These are phyloP conservation scores for Actinomortierella ambigua DNA, from an alignment of 371 early-diverging fungal species.

Conservation along the genomic window DNA sequence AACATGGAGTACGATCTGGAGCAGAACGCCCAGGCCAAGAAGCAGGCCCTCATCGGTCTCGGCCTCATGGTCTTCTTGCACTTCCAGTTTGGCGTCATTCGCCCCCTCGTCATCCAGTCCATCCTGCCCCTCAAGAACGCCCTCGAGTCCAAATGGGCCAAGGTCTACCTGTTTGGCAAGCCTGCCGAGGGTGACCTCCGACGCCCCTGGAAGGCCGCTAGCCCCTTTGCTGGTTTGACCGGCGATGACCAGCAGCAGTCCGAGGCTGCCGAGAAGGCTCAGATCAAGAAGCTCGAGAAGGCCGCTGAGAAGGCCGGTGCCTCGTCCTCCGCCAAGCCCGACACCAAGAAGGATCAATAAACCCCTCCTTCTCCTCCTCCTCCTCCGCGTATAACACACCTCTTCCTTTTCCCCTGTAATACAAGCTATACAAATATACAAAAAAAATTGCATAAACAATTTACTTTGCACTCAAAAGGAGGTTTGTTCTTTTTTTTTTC, in stretches of 20 bases:
- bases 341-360: constrained; percentile 57
- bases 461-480: not conserved
- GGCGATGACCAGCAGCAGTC: constrained; percentile 48
- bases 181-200: constrained; percentile 78
- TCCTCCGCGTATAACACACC: no score
- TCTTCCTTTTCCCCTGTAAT: no score
- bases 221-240: constrained; percentile 69
- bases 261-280: constrained; percentile 48
- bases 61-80: constrained; percentile 82
- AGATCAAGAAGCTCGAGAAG: constrained; percentile 56
- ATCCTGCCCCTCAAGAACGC: constrained; percentile 82
- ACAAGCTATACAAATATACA: constrained; percentile 4
- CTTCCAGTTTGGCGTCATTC: constrained; percentile 87
- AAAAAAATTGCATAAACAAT: not conserved
- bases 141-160: constrained; percentile 71
- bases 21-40: constrained; percentile 76
- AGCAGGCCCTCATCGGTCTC: constrained; percentile 70
- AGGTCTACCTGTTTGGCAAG: constrained; percentile 83
- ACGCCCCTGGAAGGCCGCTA: constrained; percentile 85
- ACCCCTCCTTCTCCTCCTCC: not conserved
- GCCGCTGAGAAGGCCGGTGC: constrained; percentile 33
- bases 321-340: constrained; percentile 30
- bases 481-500: no score
- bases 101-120: constrained; percentile 90
- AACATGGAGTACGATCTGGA: constrained; percentile 80